phyloP scores from a whole-genome alignment of 306 rosid genomes.

The Sindora glabra region DNA sequence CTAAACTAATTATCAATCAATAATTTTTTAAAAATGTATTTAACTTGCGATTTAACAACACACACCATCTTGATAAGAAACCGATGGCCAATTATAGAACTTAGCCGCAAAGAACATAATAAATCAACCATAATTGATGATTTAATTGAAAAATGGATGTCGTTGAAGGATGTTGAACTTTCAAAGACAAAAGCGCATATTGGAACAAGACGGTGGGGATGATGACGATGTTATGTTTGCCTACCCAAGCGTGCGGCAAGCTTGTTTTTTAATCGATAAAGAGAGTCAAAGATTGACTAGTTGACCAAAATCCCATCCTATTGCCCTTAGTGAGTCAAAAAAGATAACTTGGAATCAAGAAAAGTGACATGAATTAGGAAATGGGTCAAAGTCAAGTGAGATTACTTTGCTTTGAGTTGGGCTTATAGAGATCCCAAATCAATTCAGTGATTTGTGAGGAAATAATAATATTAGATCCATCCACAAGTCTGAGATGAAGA shows the following conservation, averaged over 20 bases:
- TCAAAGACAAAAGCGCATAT: not conserved
- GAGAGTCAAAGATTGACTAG: conserved; percentile 2
- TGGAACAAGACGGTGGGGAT: not conserved
- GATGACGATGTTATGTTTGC: conserved; percentile 30
- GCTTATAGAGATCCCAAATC: not conserved
- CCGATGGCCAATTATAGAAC: not conserved
- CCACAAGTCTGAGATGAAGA: no score
- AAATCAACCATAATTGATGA: not conserved
- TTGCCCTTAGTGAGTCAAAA: conserved; percentile 5
- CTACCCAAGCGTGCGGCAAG: conserved; percentile 25
- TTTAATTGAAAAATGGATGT: no score
- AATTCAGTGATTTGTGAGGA: conserved; percentile 1
- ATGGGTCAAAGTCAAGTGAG: conserved; percentile 10
- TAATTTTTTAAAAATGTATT: no score
- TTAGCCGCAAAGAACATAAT: not conserved
- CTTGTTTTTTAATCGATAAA: not conserved
- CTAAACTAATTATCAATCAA: no score
- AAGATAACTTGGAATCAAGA: not conserved
- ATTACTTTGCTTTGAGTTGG: conserved; percentile 8
- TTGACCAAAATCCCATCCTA: not conserved
- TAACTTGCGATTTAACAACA: no score
- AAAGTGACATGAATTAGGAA: not conserved
- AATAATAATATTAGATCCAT: no score
- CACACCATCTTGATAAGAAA: no score
- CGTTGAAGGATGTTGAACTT: not conserved